Evolutionary conservation across 257 asterid species (phyloP), one percentile per base, ranked within the genome.

Genomic region (Capsicum pubescens): DNA sequence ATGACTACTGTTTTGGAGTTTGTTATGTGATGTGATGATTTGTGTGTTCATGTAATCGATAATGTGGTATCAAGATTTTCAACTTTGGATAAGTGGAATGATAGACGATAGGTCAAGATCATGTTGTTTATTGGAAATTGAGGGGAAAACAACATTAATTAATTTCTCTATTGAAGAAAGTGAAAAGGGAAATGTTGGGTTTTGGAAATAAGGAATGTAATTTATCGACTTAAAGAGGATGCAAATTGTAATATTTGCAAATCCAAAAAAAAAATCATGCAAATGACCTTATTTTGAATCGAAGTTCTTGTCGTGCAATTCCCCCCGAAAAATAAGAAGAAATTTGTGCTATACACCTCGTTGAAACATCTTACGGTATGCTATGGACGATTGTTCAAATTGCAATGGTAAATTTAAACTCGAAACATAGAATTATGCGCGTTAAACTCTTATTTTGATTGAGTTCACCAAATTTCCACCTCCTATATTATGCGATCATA

Each of bases 1-100:
- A 12, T 36, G 54, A 68, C 76, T 68, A 14, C 76, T 68, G 76
- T 68, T 68, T 16, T 35, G 52, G 52, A 64, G 13, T 70, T 72
- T 11, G 19, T 71, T 46, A n/a, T 26, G 32, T 26, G 32, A 26
- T 71, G 39, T 48, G 60, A 19, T 74, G 80, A 21, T 46, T 48
- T 50, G 61, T n/a, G 60, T 74, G 61, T 21, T 46, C 19, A 1
- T 72, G 19, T 11, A 17, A 13, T 12, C 57, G 8, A 52, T 76
- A n/a, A 52, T 5, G 14, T 26, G 11, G 3, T 74, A 50, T 12
- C 11, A 12, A 21, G 39, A 46, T 52, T 76, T 21, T 52, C 81
- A 76, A 52, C 44, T 21, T 76, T 26, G 32, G 3, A 50, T 52
- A 0, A 46, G 59, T 48, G 32, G 32, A 26, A 26, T 26, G 32